Conservation (phyloP, 2,329 filamentous ascomycete genomes). For the Aspergillus aculeatus region DNA sequence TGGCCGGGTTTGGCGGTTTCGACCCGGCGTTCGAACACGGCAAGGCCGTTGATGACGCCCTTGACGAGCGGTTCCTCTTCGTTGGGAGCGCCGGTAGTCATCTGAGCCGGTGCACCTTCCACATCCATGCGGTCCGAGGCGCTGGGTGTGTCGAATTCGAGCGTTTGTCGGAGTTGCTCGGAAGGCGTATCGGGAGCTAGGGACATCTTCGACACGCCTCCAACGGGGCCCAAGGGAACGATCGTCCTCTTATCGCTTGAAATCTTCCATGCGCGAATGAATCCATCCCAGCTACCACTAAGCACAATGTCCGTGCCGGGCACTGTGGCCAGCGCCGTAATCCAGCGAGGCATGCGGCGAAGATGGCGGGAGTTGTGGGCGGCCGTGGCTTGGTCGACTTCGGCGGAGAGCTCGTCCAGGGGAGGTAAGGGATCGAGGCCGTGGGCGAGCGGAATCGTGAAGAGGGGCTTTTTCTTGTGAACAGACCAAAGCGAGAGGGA, state of each 20-base stretch:
- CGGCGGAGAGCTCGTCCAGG: conserved; percentile 71
- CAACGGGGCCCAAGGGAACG: conserved; percentile 68
- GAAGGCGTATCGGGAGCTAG: conserved; percentile 29
- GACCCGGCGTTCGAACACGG: conserved; percentile 75
- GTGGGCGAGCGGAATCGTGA: conserved; percentile 76
- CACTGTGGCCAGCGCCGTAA: conserved; percentile 82
- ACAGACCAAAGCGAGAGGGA: conserved; percentile 82
- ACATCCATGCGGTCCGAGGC: conserved; percentile 28
- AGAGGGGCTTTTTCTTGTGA: conserved; percentile 91
- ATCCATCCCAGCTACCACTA: conserved; percentile 92
- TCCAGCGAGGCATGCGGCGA: conserved; percentile 73
- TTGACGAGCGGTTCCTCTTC: conserved; percentile 50
- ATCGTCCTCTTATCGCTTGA: conserved; percentile 79
- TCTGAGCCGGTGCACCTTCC: conserved; percentile 19
- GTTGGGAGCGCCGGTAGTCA: conserved; percentile 15
- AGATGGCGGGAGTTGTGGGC: conserved; percentile 43
- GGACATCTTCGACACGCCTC: conserved; percentile 28
- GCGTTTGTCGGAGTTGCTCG: conserved; percentile 34
- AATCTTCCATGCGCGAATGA: conserved; percentile 79
- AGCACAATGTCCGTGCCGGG: conserved; percentile 89
- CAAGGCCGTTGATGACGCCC: conserved; percentile 85
- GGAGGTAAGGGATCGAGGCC: conserved; percentile 73
- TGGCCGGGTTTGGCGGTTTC: conserved; percentile 29
- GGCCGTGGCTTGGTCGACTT: conserved; percentile 59
- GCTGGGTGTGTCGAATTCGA: conserved; percentile 30